Evolutionary conservation across 495 filamentous ascomycete genomes (phyloP).

Genomic region (Xylaria grammica): DNA sequence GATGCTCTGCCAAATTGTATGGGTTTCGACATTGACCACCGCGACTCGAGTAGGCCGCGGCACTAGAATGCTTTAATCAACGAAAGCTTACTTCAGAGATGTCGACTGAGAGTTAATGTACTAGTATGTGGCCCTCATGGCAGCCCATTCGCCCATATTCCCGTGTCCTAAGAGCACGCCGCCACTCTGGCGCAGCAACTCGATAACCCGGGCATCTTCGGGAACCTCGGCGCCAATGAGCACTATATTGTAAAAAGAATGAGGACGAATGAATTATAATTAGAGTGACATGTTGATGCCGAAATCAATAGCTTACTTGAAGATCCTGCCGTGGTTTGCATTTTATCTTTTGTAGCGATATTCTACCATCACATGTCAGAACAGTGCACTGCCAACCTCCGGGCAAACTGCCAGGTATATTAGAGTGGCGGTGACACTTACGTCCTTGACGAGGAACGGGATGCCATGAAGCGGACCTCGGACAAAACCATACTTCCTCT

Average conservation of each 20-base stretch:
- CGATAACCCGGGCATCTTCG: conserved; percentile 67
- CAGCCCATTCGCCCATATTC: conserved; percentile 74
- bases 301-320: conserved; percentile 22
- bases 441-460: conserved; percentile 73
- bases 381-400: background rate
- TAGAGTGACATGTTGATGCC: background rate
- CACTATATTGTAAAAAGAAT: conserved; percentile 36
- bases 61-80: conserved; percentile 28
- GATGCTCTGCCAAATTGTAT: conserved; percentile 73
- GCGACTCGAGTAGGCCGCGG: conserved; percentile 68
- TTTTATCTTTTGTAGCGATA: conserved; percentile 43
- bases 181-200: conserved; percentile 65
- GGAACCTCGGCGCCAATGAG: conserved; percentile 69
- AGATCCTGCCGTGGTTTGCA: conserved; percentile 56
- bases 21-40: conserved; percentile 69
- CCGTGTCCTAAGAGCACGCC: conserved; percentile 73
- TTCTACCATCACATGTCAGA: conserved; percentile 19
- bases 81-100: background rate
- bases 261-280: conserved; percentile 18
- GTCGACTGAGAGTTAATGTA: background rate
- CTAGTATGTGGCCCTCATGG: conserved; percentile 34
- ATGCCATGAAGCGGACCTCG: conserved; percentile 72
- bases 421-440: background rate
- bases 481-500: conserved; percentile 59
- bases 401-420: no score